Base-by-base conservation (phyloP, 148 eudicot species). In the Arbutus unedo region DNA sequence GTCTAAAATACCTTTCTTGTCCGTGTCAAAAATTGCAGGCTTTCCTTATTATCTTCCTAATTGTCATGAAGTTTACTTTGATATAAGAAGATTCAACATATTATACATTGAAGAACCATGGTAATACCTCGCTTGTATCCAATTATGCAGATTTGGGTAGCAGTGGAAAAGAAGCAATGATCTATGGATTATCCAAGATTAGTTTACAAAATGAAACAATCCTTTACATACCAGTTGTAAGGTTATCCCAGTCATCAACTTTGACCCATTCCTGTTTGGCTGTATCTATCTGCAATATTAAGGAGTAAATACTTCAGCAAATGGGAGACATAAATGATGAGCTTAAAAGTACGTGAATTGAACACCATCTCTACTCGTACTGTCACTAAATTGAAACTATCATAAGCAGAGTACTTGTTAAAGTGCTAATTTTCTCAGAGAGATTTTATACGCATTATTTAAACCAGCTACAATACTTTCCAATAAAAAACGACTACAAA, bases 241-340 rank as follows among this genome's bases (percentile, higher is more conserved):
- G 86, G 81, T 87, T 89, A 81, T 93, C 98, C 98, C 98, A 96
- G 84, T 79, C 83, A 76, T 87, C 84, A 79, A 96, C 98, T 90
- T 85, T 96, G 82, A 91, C 81, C 99, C 99, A 96, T 80, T 86
- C 87, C 81, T 85, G 85, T 85, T 78, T 86, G 59, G 84, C 79
- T 57, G 94, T 85, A 78, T 85, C 90, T 82, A 81, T 85, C 99
- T 96, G 94, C 84, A 88, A 87, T 62, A 72, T 55, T 48, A 25
- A 5, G 60, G 50, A 72, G 45, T 66, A 84, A 31, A 31, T 31
- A 31, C 38, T 31, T 82, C 64, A 56, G 49, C 14, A 21, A 19
- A 48, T 10, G 74, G 15, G 73, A 38, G 45, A 79, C 23, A 64
- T 51, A 23, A 54, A 62, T 41, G 8, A 13, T 77, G 47, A 4